Evolutionary conservation across 352 stramenopile species (phyloP), one percentile per base, ranked within the genome.

Genomic region (Globisporangium nunn): DNA sequence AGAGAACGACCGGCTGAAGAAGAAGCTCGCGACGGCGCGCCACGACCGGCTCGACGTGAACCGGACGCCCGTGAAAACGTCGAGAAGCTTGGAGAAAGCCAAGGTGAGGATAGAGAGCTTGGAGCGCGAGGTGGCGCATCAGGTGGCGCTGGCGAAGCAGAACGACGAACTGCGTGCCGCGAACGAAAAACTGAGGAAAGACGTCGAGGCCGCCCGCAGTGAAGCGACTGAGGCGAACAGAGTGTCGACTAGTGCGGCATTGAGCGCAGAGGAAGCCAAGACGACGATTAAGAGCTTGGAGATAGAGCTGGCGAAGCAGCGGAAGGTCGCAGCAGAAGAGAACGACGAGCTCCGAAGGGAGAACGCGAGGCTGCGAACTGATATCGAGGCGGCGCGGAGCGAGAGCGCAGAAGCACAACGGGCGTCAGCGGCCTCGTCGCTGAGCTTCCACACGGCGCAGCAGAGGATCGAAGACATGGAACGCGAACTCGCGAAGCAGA

Each of bases 1-100:
- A n/a, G 70, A 91, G 48, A 79, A 81, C 55, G 75, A 86, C 46
- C 79, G 76, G 52, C 74, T 75, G 6, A 81, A 82, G 54, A 59
- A 78, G 56, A 78, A 88, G 50, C 77, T 78, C 0, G 86, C 87
- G 12, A 67, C 68, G 8, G 52, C 63, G 33, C 71, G 71, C 12
- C 69, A 68, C 46, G 44, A 59, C 17, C 66, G 66, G 29, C 61
- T 76, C 10, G 62, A 64, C 2, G 50, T 70, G 6, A 62, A 35
- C 17, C 57, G 49, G 14, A 57, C 57, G 39, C 41, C 57, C 1
- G 50, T 52, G 6, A 62, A 56, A 33, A 15, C 52, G 3, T 48
- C 43, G 43, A 15, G 43, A 10, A 62, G 4, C 4, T 58, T 23
- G n/a, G 64, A 63, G 30, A 64, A 68, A 31, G 51, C 63, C 15